A percentile compares a stretch with the other conserved stretches of the same genome.
Evolutionary conservation across 805 yeast species (phyloP).

Genomic region (Saccharomycopsis malanga): DNA sequence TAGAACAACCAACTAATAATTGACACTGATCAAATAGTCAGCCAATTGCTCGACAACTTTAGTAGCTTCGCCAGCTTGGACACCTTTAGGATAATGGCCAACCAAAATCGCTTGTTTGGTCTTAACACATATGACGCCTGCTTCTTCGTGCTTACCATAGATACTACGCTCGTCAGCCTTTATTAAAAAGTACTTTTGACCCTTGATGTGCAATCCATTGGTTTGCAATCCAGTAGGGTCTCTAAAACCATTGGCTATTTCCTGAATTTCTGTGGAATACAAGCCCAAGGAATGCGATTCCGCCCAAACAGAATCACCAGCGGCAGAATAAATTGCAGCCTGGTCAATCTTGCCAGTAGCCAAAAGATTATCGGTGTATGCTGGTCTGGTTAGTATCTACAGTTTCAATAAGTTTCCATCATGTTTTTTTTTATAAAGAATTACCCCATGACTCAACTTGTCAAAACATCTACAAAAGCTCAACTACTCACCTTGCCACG

Average conservation of each 20-base stretch:
- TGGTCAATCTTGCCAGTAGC: slow-evolving; percentile 84
- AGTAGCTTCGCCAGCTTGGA: slow-evolving; percentile 93
- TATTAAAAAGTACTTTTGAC: slow-evolving; percentile 80
- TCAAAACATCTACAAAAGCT: no score
- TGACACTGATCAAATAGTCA: slow-evolving; percentile 84
- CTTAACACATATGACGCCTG: slow-evolving; percentile 86
- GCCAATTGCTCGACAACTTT: slow-evolving; percentile 92
- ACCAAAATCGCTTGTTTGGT: slow-evolving; percentile 87
- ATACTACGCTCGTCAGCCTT: slow-evolving; percentile 89
- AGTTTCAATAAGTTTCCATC: no score
- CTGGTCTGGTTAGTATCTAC: slow-evolving; percentile 43
- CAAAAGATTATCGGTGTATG: slow-evolving; percentile 89
- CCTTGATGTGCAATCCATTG: slow-evolving; percentile 77
- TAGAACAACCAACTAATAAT: slow-evolving; percentile 64
- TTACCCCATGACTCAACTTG: no score
- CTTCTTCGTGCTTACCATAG: slow-evolving; percentile 85
- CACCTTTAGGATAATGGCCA: slow-evolving; percentile 91
- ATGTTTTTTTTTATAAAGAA: no score
- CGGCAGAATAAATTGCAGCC: slow-evolving; percentile 89
- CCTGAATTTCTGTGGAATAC: slow-evolving; percentile 61
- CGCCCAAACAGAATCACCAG: slow-evolving; percentile 96
- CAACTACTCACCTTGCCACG: no score
- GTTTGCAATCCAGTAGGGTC: slow-evolving; percentile 77
- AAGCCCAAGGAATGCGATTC: slow-evolving; percentile 60
- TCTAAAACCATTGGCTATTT: slow-evolving; percentile 71